Evolutionary conservation across 2,329 filamentous ascomycete genomes (phyloP).

Genomic region (Cryphonectria carpinicola): DNA sequence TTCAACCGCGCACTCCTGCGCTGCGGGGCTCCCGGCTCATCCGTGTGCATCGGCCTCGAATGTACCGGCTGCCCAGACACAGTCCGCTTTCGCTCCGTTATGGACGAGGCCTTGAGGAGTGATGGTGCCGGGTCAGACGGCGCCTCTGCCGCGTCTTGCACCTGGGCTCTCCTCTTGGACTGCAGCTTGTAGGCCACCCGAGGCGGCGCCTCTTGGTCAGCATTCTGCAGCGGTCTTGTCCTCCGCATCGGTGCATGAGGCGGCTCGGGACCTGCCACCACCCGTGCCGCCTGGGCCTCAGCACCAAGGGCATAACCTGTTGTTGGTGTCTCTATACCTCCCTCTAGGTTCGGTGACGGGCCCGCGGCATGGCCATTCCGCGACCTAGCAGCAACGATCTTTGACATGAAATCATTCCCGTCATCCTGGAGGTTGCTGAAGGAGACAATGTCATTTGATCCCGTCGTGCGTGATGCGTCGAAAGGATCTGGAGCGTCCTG

Average conservation of each 20-base stretch:
- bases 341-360: conserved; percentile 51
- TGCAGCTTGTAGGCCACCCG: conserved; percentile 64
- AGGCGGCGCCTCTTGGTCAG: conserved; percentile 64
- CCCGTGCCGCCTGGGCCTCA: conserved; percentile 42
- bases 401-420: conserved; percentile 60
- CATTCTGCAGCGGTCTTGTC: conserved; percentile 56
- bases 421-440: conserved; percentile 47
- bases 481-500: conserved; percentile 55
- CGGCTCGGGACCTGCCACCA: conserved; percentile 45
- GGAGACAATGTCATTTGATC: conserved; percentile 45
- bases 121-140: conserved; percentile 47
- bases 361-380: conserved; percentile 47
- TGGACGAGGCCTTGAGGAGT: conserved; percentile 47
- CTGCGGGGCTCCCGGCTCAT: conserved; percentile 66
- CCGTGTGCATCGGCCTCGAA: conserved; percentile 52
- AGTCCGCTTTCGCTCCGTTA: conserved; percentile 80
- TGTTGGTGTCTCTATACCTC: conserved; percentile 64
- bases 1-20: conserved; percentile 74
- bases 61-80: conserved; percentile 80
- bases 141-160: conserved; percentile 43
- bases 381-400: conserved; percentile 56
- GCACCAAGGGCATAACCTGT: conserved; percentile 49
- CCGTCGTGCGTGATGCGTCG: conserved; percentile 47
- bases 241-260: conserved; percentile 58
- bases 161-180: conserved; percentile 46